Base-by-base conservation (phyloP, 164 flowering plant species). In the Macadamia integrifolia region DNA sequence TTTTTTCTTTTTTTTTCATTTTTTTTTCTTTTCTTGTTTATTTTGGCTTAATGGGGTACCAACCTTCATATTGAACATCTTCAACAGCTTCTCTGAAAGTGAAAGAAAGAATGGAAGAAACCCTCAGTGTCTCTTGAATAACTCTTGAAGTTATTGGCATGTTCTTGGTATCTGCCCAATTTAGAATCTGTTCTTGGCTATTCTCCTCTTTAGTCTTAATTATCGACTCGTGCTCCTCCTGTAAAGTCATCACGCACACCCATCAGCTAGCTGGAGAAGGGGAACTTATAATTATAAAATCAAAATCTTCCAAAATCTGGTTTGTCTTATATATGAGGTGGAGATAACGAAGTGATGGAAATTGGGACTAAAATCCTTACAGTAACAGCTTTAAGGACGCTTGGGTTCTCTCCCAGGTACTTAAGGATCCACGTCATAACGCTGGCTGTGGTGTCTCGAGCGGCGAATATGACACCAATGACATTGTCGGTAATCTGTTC, bases 371-470 rank as follows among this genome's bases (percentile, higher is more conserved):
- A 32, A 14, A 50, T 28, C 40, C 53, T 83, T 87, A 94, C 99
- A 6, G 92, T 88, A 80, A 92, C 98, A 57, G 91, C 89, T 78
- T 87, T 73, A n/a, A 91, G 87, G 29, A 91, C 82, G 58, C 74
- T 72, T 3, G 89, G 97, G 65, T 92, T 91, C 52, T 95, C 97
- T 6, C 80, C 91, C 0, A 95, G 85, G 83, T 80, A 95, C 87
- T 95, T 95, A 80, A 95, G 48, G 46, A 87, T 84, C 99, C 99
- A 95, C 0, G 99, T 95, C 14, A 95, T 73, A 3, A 88, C 90
- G 60, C 94, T 92, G 43, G 99, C 97, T 0, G 99, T 95, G 64
- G 99, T 95, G 74, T 95, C 99, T 14, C 99, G 83, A 11, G 99
- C 98, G 0, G 99, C 99, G 64, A 95, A 95, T 61, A 95, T 92